Base-by-base conservation (phyloP, 2,329 filamentous ascomycete genomes). In the Decorospora gaudefroyi region DNA sequence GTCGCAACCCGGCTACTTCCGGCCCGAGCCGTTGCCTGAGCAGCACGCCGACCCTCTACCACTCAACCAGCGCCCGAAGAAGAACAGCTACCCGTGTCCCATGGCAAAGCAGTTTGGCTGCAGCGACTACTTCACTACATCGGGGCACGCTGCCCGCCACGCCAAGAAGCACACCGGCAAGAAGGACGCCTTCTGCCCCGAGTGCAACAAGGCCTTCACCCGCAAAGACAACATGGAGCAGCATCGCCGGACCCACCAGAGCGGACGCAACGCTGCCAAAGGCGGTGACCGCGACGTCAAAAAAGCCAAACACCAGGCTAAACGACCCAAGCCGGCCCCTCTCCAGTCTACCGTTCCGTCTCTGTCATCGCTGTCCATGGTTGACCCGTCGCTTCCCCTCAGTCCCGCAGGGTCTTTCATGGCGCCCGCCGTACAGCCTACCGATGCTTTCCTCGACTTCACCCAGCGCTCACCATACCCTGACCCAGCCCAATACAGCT, bases 191-290 rank as follows among this genome's bases (percentile, higher is more conserved):
- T 81, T 83, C 21, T 87, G 79, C 61, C 73, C 78, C 0, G 85
- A 85, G 47, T 91, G 87, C 74, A 80, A 82, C 69, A 90, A 90
- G 73, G 87, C 86, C 62, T 91, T 91, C 59, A 90, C 86, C 8
- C 85, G 87, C 53, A 84, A 86, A 58, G 87, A 91, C 76, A 91
- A 91, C 75, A 91, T 91, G 87, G 89, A 90, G 76, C 87, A 90
- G 72, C 87, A 91, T 62, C 78, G 88, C 19, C 82, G 88, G 60
- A 90, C 87, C 0, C 87, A 91, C 68, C 85, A 81, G 51, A 76
- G 71, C 49, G 76, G 75, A 4, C 74, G 76, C 38, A 73, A 70
- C 33, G 64, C 71, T 1, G 46, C 55, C 16, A 71, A 71, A 42
- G 51, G 49, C 31, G 51, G 33, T 18, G 68, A 72, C 6, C 60